These are phyloP conservation scores for Phytophthora agathidicida DNA, from an alignment of 352 stramenopile genomes.

Conservation along the genomic window DNA sequence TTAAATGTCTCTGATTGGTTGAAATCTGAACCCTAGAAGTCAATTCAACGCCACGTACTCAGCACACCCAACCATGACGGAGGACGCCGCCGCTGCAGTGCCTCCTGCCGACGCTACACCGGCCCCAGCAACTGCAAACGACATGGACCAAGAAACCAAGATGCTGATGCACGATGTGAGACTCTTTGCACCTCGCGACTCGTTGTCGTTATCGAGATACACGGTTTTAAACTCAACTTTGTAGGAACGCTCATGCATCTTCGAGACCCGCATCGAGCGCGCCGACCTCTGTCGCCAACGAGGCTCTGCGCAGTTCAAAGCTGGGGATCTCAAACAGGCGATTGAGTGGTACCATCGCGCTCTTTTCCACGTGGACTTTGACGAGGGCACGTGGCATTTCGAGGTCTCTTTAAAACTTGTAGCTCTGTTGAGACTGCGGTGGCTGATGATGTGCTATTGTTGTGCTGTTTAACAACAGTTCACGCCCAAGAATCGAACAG, in stretches of 20 bases:
- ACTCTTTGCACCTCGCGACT: background rate
- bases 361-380: conserved; percentile 84
- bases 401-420: conserved; percentile 42
- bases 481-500: conserved; percentile 69
- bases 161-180: conserved; percentile 44
- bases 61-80: background rate
- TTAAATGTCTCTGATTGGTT: conserved; percentile 14
- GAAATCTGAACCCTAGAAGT: no score
- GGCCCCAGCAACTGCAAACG: background rate
- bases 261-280: conserved; percentile 79
- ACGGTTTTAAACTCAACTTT: conserved; percentile 6
- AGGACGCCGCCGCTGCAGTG: background rate
- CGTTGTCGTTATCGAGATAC: conserved; percentile 6
- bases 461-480: conserved; percentile 43
- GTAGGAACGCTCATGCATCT: conserved; percentile 85
- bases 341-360: conserved; percentile 80
- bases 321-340: conserved; percentile 47
- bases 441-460: background rate
- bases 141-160: conserved; percentile 37
- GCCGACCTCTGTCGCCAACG: conserved; percentile 67
- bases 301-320: conserved; percentile 67
- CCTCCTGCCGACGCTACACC: background rate
- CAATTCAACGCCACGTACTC: conserved; percentile 22
- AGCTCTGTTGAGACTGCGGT: background rate
- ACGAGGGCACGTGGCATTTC: conserved; percentile 87